phyloP scores from a whole-genome alignment of 1,284 basidiomycete species.

The Malassezia slooffiae region DNA sequence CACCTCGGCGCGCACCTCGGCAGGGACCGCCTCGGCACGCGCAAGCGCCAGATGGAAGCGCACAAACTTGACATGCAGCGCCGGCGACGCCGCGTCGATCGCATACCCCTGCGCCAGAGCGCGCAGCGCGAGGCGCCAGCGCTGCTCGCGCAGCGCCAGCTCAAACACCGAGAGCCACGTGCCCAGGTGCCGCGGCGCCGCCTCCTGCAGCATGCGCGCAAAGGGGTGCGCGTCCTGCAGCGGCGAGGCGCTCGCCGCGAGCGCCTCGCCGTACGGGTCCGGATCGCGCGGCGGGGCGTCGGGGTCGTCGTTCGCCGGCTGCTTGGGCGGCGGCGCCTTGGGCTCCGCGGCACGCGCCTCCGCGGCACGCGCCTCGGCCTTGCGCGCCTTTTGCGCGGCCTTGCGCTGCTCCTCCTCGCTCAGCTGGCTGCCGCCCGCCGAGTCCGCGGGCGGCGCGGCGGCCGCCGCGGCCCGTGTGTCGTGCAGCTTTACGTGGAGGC shows the following conservation, averaged over 20 bases:
- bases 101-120: conserved; percentile 58
- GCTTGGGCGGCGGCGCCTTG: conserved; percentile 22
- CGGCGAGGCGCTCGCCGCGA: conserved; percentile 46
- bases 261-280: conserved; percentile 33
- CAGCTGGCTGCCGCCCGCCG: conserved; percentile 23
- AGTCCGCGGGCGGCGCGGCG: conserved; percentile 48
- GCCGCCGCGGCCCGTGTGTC: conserved; percentile 20
- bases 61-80: conserved; percentile 61
- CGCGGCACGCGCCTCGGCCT: neutral
- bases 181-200: conserved; percentile 52
- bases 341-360: conserved; percentile 10
- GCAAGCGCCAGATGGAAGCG: conserved; percentile 52
- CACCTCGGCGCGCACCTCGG: conserved; percentile 26
- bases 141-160: conserved; percentile 64
- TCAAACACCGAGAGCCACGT: conserved; percentile 70
- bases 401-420: conserved; percentile 15
- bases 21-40: conserved; percentile 14
- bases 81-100: conserved; percentile 56
- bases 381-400: conserved; percentile 1
- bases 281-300: conserved; percentile 45
- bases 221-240: conserved; percentile 67
- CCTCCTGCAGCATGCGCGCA: conserved; percentile 58
- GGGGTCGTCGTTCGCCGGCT: conserved; percentile 17
- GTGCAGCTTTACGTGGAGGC: conserved; percentile 56
- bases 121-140: conserved; percentile 64